Conservation (phyloP, 1,139 yeast genomes). For the Hanseniaspora sp. region DNA sequence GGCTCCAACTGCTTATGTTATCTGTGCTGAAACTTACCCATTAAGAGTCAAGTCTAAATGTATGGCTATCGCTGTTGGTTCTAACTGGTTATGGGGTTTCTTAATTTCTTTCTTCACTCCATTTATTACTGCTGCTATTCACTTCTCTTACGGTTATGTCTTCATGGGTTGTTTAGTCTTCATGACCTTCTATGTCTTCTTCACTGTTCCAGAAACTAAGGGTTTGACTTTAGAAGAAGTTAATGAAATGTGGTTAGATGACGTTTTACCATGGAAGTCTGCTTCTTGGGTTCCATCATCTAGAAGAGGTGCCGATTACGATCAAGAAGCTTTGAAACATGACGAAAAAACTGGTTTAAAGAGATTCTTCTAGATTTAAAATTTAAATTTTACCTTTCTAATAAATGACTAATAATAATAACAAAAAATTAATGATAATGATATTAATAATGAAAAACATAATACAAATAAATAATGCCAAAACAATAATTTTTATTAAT, state of each 20-base stretch:
- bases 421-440: background rate
- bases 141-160: constrained; percentile 60
- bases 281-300: constrained; percentile 25
- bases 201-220: constrained; percentile 59
- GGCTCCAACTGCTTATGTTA: constrained; percentile 70
- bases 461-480: background rate
- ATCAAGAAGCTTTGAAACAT: constrained; percentile 25
- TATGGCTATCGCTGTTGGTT: constrained; percentile 61
- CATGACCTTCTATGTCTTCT: constrained; percentile 53
- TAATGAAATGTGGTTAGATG: constrained; percentile 42
- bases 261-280: constrained; percentile 26
- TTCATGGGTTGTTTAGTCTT: constrained; percentile 59
- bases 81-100: constrained; percentile 74
- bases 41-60: constrained; percentile 69
- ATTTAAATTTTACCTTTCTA: background rate
- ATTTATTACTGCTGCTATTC: constrained; percentile 46
- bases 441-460: background rate
- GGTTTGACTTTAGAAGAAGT: constrained; percentile 64
- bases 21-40: constrained; percentile 67
- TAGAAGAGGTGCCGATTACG: constrained; percentile 23
- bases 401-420: background rate
- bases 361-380: constrained; percentile 19
- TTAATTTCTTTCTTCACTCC: constrained; percentile 67
- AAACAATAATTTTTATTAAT: background rate
- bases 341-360: constrained; percentile 25